Evolutionary conservation across 2,329 filamentous ascomycete genomes (phyloP), one percentile per base, ranked within the genome.

Genomic region (Botrytis hyacinthi): DNA sequence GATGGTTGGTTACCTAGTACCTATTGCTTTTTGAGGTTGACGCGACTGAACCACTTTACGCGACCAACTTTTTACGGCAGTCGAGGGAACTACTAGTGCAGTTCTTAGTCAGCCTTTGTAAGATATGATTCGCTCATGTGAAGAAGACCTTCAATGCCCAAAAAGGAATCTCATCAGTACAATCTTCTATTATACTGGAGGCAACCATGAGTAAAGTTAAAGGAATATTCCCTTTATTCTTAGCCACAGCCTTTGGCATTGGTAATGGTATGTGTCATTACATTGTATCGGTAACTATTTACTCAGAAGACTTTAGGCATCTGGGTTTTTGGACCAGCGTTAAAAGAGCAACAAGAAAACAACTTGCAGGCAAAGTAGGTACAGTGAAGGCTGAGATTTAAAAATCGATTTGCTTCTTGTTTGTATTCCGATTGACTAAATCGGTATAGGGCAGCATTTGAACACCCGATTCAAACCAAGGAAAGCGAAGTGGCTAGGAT

Each of bases 201-300:
- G 8, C n/a, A 63, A 73, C 44, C 26, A 80, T 80, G 79, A 80
- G 79, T 72, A 77, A 75, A 72, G 26, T 76, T 37, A 78, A 79
- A 35, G 79, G 78, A 1, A 48, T 79, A 1, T 70, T 80, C 29
- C 80, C 80, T 2, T 59, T 81, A 22, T 75, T 79, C 48, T 29
- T 81, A 60, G 79, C 78, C 10, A 77, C 76, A 14, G 76, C 75
- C 18, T 75, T 81, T 71, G 80, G 80, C 12, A 73, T 81, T 72
- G 74, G 61, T 22, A 81, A 79, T 74, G 80, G 80, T 81, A 79
- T 48, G 75, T 74, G 8, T 2, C n/a, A 51, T 35, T 1, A 22
- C n/a, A 51, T 44, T 57, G 42, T 60, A 40, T 26, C 12, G 10
- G 51, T 57, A 44, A 46, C 20, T 61, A 57, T 44, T 67, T 46